Conservation (phyloP, 176 grass and related monocot genomes). For the Neostapfia colusana region DNA sequence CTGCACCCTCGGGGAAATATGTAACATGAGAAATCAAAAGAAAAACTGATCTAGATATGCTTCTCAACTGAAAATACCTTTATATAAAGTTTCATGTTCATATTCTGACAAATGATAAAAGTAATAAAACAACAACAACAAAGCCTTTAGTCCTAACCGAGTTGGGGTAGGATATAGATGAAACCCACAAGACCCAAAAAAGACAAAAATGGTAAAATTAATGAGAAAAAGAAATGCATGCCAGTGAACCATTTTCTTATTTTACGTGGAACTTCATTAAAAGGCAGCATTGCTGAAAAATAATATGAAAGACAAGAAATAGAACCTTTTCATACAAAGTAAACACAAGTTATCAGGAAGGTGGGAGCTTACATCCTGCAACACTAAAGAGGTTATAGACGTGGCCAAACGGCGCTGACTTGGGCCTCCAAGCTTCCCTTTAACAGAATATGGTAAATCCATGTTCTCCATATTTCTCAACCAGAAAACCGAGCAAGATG, state of each 20-base stretch:
- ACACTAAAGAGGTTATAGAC: slow-evolving; percentile 61
- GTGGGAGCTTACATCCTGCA: slow-evolving; percentile 72
- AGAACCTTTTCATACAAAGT: slow-evolving; percentile 9
- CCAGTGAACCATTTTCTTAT: background rate
- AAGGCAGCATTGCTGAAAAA: slow-evolving; percentile 18
- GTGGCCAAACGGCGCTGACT: slow-evolving; percentile 77
- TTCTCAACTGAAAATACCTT: background rate
- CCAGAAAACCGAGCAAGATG: slow-evolving; percentile 68
- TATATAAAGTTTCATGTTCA: no score
- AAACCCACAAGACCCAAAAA: no score
- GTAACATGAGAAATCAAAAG: background rate
- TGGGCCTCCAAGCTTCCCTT: slow-evolving; percentile 89
- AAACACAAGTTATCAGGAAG: slow-evolving; percentile 32
- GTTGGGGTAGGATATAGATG: no score
- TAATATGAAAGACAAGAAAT: slow-evolving; percentile 16
- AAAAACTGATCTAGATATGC: background rate
- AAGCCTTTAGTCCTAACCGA: no score
- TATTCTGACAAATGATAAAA: no score
- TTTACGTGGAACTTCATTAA: slow-evolving; percentile 15
- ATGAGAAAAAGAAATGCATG: background rate
- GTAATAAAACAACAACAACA: no score
- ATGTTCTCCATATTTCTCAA: slow-evolving; percentile 45
- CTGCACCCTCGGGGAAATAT: no score
- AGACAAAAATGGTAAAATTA: no score
- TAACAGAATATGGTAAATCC: slow-evolving; percentile 77